phyloP scores from a whole-genome alignment of 257 asterid species.

The Plantago ovata region DNA sequence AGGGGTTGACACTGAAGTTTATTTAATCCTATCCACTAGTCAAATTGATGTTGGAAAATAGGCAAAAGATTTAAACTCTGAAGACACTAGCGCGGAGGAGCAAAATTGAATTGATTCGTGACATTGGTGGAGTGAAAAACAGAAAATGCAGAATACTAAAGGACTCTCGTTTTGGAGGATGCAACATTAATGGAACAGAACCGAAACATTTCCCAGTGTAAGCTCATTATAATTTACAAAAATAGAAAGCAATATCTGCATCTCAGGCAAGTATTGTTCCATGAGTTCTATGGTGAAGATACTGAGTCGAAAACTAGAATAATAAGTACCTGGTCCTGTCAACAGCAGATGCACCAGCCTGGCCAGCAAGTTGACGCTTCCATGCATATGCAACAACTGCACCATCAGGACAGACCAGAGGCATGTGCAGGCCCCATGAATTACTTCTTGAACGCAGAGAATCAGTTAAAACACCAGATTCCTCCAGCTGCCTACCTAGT shows the following conservation, averaged over 20 bases:
- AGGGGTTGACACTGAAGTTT: too few species aligned
- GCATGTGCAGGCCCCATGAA: conserved; percentile 99
- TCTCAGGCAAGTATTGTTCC: conserved; percentile 8
- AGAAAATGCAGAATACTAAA: too few species aligned
- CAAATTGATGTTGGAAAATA: too few species aligned
- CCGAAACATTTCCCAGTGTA: background rate
- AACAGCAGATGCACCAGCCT: conserved; percentile 99
- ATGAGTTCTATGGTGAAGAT: background rate
- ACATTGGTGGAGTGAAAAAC: too few species aligned
- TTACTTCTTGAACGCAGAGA: conserved; percentile 86
- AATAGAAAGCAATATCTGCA: background rate
- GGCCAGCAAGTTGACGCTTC: conserved; percentile 99
- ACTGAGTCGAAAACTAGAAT: conserved; percentile 10
- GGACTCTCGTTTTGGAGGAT: too few species aligned
- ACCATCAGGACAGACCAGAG: conserved; percentile 96
- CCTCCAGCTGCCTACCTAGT: conserved; percentile 86
- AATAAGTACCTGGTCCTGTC: conserved; percentile 82
- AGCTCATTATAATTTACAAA: conserved; percentile 6
- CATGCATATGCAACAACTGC: conserved; percentile 99
- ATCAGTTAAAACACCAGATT: conserved; percentile 85
- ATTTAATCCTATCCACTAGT: too few species aligned
- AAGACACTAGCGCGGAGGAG: too few species aligned
- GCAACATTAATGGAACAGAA: too few species aligned
- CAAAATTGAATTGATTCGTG: too few species aligned
- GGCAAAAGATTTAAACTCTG: too few species aligned